Conservation (phyloP, 2,329 filamentous ascomycete species). For the Sporothrix protearum region DNA sequence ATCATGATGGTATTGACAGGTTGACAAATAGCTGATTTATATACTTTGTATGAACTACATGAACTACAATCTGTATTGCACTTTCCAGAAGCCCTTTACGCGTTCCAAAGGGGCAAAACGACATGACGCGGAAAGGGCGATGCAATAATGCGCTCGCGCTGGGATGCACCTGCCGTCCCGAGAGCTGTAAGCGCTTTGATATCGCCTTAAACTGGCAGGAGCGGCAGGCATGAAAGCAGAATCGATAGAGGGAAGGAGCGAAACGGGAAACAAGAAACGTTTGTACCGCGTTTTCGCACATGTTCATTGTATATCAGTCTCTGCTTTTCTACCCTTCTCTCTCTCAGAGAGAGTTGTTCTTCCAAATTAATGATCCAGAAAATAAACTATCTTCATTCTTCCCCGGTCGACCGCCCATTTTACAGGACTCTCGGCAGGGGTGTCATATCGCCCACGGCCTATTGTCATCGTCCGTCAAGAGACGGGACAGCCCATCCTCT, state of each 20-base stretch:
- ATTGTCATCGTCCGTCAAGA: slow-evolving; percentile 1
- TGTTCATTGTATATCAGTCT: background rate
- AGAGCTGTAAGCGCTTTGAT: slow-evolving; percentile 17
- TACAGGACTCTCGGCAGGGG: background rate
- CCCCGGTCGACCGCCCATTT: slow-evolving; percentile 5
- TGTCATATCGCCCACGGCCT: background rate
- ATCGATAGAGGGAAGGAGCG: background rate
- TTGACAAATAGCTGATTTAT: background rate
- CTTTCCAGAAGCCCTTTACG: background rate
- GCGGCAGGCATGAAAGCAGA: background rate
- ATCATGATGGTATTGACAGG: background rate
- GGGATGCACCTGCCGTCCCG: slow-evolving; percentile 13
- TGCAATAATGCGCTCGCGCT: slow-evolving; percentile 1
- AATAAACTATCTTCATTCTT: background rate
- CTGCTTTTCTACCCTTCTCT: background rate
- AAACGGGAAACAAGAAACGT: slow-evolving; percentile 2
- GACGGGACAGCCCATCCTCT: slow-evolving; percentile 1
- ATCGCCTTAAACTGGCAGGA: background rate
- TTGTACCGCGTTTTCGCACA: background rate
- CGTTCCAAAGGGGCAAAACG: background rate
- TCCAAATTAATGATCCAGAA: slow-evolving; percentile 6
- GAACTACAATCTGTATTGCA: background rate
- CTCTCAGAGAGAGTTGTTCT: background rate
- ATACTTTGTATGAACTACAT: background rate
- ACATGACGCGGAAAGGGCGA: slow-evolving; percentile 1